Conservation (phyloP, 176 grass and related monocot genomes). For the Leersia perrieri region DNA sequence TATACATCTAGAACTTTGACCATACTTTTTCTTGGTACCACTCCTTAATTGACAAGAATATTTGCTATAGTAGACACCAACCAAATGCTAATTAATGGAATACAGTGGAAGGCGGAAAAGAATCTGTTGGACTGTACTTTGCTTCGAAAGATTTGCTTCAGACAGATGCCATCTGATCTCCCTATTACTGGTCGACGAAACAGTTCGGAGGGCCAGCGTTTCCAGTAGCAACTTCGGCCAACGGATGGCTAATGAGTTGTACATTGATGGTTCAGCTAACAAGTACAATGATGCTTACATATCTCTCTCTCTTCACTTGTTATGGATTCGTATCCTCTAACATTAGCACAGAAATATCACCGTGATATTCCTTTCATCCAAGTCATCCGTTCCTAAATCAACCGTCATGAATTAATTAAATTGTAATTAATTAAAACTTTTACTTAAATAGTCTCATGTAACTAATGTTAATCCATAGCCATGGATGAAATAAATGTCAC, state of each 20-base stretch:
- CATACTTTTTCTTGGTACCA: background rate
- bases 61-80: background rate
- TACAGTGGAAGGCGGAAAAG: background rate
- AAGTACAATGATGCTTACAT: background rate
- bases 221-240: background rate
- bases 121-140: background rate
- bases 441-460: too few species aligned
- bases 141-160: background rate
- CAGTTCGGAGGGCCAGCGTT: conserved; percentile 3
- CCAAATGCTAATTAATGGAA: background rate
- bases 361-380: too few species aligned
- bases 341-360: too few species aligned
- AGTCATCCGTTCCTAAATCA: too few species aligned
- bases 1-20: background rate
- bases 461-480: too few species aligned
- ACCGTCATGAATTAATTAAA: too few species aligned
- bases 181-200: background rate
- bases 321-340: too few species aligned
- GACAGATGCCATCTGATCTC: conserved; percentile 6
- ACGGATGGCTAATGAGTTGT: background rate
- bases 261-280: background rate
- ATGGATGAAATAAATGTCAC: too few species aligned
- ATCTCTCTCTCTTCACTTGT: background rate
- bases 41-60: background rate
- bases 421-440: too few species aligned